phyloP scores from a whole-genome alignment of 129 eudicot species.

The Ambrosia trifida region DNA sequence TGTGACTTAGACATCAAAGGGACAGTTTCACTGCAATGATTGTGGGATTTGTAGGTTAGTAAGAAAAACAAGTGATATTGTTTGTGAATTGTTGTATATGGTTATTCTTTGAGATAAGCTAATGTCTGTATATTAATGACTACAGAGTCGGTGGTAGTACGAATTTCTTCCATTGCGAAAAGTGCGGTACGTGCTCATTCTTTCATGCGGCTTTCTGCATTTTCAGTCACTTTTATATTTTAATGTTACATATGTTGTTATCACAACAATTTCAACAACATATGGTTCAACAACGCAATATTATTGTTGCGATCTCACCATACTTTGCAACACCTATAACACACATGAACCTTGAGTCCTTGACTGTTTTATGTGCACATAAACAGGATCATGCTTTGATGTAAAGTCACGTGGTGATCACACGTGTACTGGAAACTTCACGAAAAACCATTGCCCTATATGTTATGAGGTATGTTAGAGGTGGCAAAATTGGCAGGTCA shows the following conservation, averaged over 20 bases:
- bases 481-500: background rate
- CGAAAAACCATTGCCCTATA: slow-evolving; percentile 85
- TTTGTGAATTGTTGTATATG: slow-evolving; percentile 14
- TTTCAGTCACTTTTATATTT: background rate
- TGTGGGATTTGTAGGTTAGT: slow-evolving; percentile 95
- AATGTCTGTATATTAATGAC: slow-evolving; percentile 19
- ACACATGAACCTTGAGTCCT: slow-evolving; percentile 8
- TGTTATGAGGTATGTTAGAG: slow-evolving; percentile 77
- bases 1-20: slow-evolving; percentile 52
- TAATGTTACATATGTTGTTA: background rate
- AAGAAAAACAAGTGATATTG: background rate
- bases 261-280: background rate
- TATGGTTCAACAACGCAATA: background rate
- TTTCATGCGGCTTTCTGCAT: background rate
- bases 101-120: slow-evolving; percentile 7
- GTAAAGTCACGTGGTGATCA: slow-evolving; percentile 58
- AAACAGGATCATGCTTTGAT: slow-evolving; percentile 78
- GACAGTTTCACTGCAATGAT: slow-evolving; percentile 82
- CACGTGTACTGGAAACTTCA: slow-evolving; percentile 69
- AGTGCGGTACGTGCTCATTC: slow-evolving; percentile 64
- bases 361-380: slow-evolving; percentile 17
- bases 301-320: background rate
- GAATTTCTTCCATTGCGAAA: slow-evolving; percentile 81
- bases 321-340: background rate
- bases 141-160: slow-evolving; percentile 85